phyloP scores from a whole-genome alignment of 176 grass and related monocot species.

The Avena atlantica region DNA sequence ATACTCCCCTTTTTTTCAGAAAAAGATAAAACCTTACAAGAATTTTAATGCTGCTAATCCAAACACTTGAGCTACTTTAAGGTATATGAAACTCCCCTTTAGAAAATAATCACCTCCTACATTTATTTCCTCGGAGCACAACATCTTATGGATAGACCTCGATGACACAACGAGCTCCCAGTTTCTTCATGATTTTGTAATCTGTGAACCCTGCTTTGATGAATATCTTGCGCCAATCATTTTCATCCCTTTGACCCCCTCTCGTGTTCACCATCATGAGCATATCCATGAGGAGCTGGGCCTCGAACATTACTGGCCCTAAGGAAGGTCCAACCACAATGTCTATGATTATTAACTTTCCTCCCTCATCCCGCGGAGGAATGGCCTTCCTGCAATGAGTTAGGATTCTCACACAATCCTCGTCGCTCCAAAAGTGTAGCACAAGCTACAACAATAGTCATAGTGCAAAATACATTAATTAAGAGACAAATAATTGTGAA shows the following conservation, averaged over 20 bases:
- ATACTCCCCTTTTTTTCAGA: too few species aligned
- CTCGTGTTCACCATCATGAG: constrained; percentile 12
- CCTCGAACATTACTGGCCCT: constrained; percentile 7
- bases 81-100: too few species aligned
- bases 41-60: too few species aligned
- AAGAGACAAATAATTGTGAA: not conserved
- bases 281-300: constrained; percentile 22
- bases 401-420: constrained; percentile 10
- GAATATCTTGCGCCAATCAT: not conserved
- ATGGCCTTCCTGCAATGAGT: constrained; percentile 20
- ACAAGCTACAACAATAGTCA: not conserved
- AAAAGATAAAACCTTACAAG: too few species aligned
- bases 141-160: constrained; percentile 10
- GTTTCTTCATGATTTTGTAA: constrained; percentile 27
- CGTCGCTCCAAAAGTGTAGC: constrained; percentile 27
- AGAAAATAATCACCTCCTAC: not conserved
- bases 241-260: constrained; percentile 2
- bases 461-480: not conserved
- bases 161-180: not conserved
- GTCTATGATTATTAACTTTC: constrained; percentile 14
- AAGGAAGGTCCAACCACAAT: constrained; percentile 16
- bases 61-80: not conserved
- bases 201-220: not conserved
- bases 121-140: not conserved
- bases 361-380: not conserved